phyloP scores from a whole-genome alignment of 2,329 filamentous ascomycete genomes.

The Penicillium concentricum region DNA sequence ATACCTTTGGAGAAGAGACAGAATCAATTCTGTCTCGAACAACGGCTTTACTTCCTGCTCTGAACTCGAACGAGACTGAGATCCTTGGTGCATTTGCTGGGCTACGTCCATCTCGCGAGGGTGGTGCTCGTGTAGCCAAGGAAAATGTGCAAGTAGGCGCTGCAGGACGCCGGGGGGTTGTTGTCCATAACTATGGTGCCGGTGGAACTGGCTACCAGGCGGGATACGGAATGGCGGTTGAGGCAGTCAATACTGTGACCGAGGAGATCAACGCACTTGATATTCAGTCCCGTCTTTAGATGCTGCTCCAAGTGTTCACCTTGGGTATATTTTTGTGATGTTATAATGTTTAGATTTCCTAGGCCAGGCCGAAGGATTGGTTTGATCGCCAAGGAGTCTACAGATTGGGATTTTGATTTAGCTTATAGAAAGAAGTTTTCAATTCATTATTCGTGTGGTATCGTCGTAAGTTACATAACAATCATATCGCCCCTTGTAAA shows the following conservation, averaged over 20 bases:
- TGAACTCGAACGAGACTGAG: conserved; percentile 28
- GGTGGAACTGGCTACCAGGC: conserved; percentile 50
- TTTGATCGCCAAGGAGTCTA: background rate
- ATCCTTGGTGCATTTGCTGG: conserved; percentile 35
- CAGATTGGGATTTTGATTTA: background rate
- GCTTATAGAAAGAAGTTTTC: background rate
- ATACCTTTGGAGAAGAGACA: conserved; percentile 34
- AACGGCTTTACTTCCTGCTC: conserved; percentile 30
- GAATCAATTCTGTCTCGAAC: conserved; percentile 41
- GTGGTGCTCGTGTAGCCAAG: conserved; percentile 16
- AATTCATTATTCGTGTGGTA: background rate
- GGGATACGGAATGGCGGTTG: conserved; percentile 19
- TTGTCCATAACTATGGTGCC: conserved; percentile 41
- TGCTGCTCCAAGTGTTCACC: background rate
- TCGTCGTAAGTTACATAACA: background rate
- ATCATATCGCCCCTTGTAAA: background rate
- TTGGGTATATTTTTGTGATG: background rate
- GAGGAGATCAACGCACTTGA: background rate
- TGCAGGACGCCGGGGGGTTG: background rate
- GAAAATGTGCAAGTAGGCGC: conserved; percentile 1
- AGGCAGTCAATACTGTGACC: conserved; percentile 7
- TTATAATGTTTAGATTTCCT: background rate
- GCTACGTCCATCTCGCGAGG: conserved; percentile 19
- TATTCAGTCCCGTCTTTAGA: background rate
- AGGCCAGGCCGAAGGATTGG: background rate